These are phyloP conservation scores for Chlorella sp. DNA, from an alignment of 139 green algal species.

Conservation along the genomic window DNA sequence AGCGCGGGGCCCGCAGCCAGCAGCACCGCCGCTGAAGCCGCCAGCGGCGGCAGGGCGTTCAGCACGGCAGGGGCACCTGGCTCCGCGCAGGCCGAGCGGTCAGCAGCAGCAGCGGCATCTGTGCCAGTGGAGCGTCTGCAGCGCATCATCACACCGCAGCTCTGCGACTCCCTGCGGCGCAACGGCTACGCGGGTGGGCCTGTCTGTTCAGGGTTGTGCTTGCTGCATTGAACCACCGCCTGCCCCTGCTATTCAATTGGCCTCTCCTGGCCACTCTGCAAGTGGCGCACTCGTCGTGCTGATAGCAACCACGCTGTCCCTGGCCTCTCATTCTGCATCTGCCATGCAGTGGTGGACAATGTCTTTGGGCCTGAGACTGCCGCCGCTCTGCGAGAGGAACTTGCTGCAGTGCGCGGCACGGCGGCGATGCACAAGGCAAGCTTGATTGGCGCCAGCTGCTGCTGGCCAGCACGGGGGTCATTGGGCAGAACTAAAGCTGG, in stretches of 20 bases:
- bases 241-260: too few relatives aligned
- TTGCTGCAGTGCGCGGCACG: slow-evolving; percentile 41
- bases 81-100: neutral
- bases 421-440: slow-evolving; percentile 51
- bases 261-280: too few relatives aligned
- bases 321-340: too few relatives aligned
- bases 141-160: slow-evolving; percentile 21
- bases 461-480: too few relatives aligned
- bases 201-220: too few relatives aligned
- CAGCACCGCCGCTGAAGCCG: neutral
- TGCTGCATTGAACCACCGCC: too few relatives aligned
- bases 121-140: slow-evolving; percentile 17
- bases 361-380: slow-evolving; percentile 35
- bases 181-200: slow-evolving; percentile 42
- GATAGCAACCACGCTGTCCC: too few relatives aligned
- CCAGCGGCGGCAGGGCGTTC: neutral
- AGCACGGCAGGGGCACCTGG: neutral
- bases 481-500: too few relatives aligned
- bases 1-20: neutral
- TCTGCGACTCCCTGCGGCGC: slow-evolving; percentile 8
- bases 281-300: too few relatives aligned
- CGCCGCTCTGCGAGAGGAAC: slow-evolving; percentile 44
- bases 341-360: slow-evolving; percentile 58
- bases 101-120: neutral
- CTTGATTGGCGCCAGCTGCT: too few relatives aligned